phyloP scores from a whole-genome alignment of 441 rosid genomes.

The Metrosideros polymorpha region DNA sequence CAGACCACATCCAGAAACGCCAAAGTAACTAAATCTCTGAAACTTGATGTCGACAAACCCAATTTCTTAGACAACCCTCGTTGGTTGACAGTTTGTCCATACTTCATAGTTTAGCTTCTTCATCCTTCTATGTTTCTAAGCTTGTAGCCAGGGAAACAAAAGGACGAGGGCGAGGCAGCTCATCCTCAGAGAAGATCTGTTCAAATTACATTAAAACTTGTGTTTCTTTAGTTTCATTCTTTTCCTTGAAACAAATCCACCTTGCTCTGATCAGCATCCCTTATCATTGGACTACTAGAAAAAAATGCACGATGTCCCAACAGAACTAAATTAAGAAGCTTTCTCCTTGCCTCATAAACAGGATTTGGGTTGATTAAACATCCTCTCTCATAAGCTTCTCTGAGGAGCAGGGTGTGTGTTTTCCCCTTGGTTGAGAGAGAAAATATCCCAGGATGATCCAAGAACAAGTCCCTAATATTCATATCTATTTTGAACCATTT shows the following conservation, averaged over 20 bases:
- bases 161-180: neutral
- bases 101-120: neutral
- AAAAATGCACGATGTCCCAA: conserved; percentile 47
- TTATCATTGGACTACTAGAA: conserved; percentile 14
- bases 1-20: neutral
- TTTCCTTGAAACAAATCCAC: neutral
- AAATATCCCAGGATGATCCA: conserved; percentile 86
- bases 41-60: neutral
- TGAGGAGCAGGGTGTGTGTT: conserved; percentile 67
- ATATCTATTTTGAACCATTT: conserved; percentile 62
- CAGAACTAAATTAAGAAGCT: conserved; percentile 72
- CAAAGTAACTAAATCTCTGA: neutral
- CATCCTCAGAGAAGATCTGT: neutral
- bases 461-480: conserved; percentile 70
- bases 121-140: neutral
- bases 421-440: conserved; percentile 76
- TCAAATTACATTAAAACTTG: neutral
- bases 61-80: neutral
- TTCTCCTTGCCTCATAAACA: conserved; percentile 56
- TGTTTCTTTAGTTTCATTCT: neutral
- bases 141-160: neutral
- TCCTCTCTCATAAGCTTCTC: conserved; percentile 82
- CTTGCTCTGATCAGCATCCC: conserved; percentile 3
- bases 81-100: neutral
- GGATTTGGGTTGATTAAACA: conserved; percentile 52